Conservation (phyloP, 2,329 filamentous ascomycete genomes). For the Zymoseptoria crescenta region DNA sequence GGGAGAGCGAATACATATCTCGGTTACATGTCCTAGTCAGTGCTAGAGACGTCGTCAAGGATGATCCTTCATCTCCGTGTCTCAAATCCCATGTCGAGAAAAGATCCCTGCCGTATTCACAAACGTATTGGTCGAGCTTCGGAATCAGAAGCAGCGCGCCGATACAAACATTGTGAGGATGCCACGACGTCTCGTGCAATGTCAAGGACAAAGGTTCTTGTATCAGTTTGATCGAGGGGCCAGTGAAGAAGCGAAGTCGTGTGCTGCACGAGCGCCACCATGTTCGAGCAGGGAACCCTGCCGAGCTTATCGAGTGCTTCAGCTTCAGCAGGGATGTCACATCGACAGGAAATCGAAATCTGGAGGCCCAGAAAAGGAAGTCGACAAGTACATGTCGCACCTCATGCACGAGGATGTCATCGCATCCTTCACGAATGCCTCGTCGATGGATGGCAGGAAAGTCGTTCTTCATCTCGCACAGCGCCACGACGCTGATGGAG, state of each 20-base stretch:
- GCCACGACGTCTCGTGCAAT: not conserved
- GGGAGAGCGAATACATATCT: not conserved
- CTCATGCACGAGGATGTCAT: not conserved
- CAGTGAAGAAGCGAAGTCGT: not conserved
- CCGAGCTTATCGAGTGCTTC: not conserved
- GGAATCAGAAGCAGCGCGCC: not conserved
- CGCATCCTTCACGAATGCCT: not conserved
- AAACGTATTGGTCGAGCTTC: not conserved
- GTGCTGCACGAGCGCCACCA: too few relatives aligned
- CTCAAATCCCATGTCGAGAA: not conserved
- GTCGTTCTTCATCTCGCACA: not conserved
- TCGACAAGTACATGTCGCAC: not conserved
- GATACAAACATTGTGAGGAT: not conserved
- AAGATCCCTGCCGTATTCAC: not conserved
- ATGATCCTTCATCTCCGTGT: not conserved
- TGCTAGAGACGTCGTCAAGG: not conserved
- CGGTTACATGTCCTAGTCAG: not conserved
- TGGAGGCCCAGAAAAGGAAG: not conserved
- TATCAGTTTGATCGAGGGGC: not conserved
- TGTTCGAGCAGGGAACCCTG: not conserved
- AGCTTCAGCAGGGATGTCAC: not conserved
- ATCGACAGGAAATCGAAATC: not conserved
- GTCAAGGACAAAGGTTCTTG: not conserved
- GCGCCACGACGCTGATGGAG: not conserved
- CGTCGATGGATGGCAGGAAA: not conserved